Conservation (phyloP, 2,329 filamentous ascomycete species). For the Ambrosiella cleistominuta region DNA sequence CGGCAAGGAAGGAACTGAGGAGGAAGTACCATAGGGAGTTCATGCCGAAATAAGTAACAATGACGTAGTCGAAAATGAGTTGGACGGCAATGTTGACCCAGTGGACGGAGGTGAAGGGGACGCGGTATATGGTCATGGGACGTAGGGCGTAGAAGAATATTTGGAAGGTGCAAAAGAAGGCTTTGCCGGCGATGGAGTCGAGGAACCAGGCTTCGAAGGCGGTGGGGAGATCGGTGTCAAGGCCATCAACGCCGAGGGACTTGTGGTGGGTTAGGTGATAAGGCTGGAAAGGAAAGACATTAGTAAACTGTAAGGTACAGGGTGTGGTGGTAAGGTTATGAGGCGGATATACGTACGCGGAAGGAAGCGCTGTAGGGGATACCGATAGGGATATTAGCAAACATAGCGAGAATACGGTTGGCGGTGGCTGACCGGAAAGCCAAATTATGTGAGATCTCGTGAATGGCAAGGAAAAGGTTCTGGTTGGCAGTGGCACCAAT, state of each 20-base stretch:
- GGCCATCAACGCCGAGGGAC: slow-evolving; percentile 84
- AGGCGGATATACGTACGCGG: slow-evolving; percentile 37
- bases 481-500: slow-evolving; percentile 93
- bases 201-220: slow-evolving; percentile 80
- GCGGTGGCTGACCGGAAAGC: slow-evolving; percentile 66
- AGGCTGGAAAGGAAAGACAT: slow-evolving; percentile 33
- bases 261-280: slow-evolving; percentile 99
- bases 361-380: slow-evolving; percentile 94
- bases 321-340: slow-evolving; percentile 12
- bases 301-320: slow-evolving; percentile 9
- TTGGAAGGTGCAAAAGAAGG: slow-evolving; percentile 98
- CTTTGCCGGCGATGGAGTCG: slow-evolving; percentile 86
- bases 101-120: slow-evolving; percentile 76
- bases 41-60: slow-evolving; percentile 43
- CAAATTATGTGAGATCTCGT: slow-evolving; percentile 96
- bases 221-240: slow-evolving; percentile 91
- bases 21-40: slow-evolving; percentile 67
- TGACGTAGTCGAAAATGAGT: slow-evolving; percentile 54
- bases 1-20: slow-evolving; percentile 80
- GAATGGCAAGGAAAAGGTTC: slow-evolving; percentile 95
- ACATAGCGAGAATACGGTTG: slow-evolving; percentile 75
- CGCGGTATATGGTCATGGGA: slow-evolving; percentile 81
- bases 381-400: slow-evolving; percentile 90
- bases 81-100: slow-evolving; percentile 65
- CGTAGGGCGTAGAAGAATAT: slow-evolving; percentile 97